Percentiles rank a stretch among this genome's conserved stretches.
Evolutionary conservation across 495 filamentous ascomycete genomes (phyloP).

Genomic region (Aspergillus carlsbadensis): DNA sequence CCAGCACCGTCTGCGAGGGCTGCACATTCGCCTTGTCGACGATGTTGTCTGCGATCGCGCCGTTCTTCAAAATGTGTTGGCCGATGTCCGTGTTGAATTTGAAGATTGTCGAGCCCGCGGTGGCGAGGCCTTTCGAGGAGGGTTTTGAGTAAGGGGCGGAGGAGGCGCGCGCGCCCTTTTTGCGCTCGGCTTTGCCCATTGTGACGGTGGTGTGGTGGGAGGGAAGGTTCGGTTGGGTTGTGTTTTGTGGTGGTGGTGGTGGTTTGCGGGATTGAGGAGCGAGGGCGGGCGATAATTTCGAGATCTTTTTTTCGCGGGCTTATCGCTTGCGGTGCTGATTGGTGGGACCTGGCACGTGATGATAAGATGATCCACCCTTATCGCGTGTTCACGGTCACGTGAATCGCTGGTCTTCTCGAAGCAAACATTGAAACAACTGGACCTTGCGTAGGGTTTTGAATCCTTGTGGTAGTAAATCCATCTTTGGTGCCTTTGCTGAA

Average conservation of each 20-base stretch:
- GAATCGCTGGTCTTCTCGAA: too few relatives aligned
- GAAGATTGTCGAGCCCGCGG: constrained; percentile 45
- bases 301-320: not conserved
- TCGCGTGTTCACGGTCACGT: not conserved
- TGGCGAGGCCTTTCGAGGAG: not conserved
- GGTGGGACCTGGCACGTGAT: not conserved
- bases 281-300: not conserved
- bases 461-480: too few relatives aligned
- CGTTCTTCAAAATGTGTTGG: constrained; percentile 96
- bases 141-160: constrained; percentile 1
- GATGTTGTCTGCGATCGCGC: constrained; percentile 85
- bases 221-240: not conserved
- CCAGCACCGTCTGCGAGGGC: constrained; percentile 70
- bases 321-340: not conserved
- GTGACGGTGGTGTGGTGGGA: too few relatives aligned
- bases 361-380: too few relatives aligned
- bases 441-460: too few relatives aligned
- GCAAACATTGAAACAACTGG: too few relatives aligned
- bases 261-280: not conserved
- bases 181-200: constrained; percentile 6
- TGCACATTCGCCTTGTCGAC: constrained; percentile 86
- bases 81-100: constrained; percentile 80
- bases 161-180: constrained; percentile 3
- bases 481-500: too few relatives aligned
- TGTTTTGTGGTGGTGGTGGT: not conserved